Percentiles rank a stretch among this genome's conserved stretches.
These are phyloP conservation scores for Suillus subalutaceus DNA, from an alignment of 768 basidiomycete species.

Conservation along the genomic window DNA sequence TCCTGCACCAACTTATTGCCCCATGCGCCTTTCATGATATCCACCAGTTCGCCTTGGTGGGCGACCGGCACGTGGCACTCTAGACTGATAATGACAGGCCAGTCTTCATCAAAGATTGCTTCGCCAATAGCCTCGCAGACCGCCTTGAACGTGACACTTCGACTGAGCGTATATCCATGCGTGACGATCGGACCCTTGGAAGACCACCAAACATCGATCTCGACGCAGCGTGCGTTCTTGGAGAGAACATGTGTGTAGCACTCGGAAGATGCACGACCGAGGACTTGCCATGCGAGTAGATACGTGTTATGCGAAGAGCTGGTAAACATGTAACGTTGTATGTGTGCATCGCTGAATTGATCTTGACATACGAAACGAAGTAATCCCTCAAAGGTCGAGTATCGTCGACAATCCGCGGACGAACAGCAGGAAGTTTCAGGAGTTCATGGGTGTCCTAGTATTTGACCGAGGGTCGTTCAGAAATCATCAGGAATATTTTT, in stretches of 20 bases:
- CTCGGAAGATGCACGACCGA: slow-evolving; percentile 54
- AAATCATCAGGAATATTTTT: not conserved
- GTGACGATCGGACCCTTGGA: slow-evolving; percentile 57
- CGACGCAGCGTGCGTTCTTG: slow-evolving; percentile 58
- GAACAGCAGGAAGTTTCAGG: slow-evolving; percentile 40
- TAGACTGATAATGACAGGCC: slow-evolving; percentile 62
- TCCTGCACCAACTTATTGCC: slow-evolving; percentile 51
- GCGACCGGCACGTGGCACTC: slow-evolving; percentile 62
- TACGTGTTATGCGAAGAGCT: slow-evolving; percentile 74
- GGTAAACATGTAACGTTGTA: slow-evolving; percentile 6
- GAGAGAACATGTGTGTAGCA: slow-evolving; percentile 59
- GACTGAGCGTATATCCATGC: slow-evolving; percentile 62
- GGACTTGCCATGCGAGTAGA: slow-evolving; percentile 56
- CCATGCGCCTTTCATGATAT: slow-evolving; percentile 53
- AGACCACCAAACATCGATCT: slow-evolving; percentile 70
- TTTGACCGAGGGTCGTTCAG: slow-evolving; percentile 4
- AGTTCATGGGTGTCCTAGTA: slow-evolving; percentile 32
- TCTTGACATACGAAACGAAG: slow-evolving; percentile 46
- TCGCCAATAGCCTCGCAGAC: slow-evolving; percentile 57
- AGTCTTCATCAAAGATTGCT: slow-evolving; percentile 36
- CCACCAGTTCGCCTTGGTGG: slow-evolving; percentile 56
- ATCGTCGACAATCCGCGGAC: slow-evolving; percentile 38
- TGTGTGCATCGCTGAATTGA: not conserved
- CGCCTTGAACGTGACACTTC: slow-evolving; percentile 50
- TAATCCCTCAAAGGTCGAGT: slow-evolving; percentile 55